Base-by-base conservation (phyloP, 441 rosid genomes). In the Eutrema salsugineum region DNA sequence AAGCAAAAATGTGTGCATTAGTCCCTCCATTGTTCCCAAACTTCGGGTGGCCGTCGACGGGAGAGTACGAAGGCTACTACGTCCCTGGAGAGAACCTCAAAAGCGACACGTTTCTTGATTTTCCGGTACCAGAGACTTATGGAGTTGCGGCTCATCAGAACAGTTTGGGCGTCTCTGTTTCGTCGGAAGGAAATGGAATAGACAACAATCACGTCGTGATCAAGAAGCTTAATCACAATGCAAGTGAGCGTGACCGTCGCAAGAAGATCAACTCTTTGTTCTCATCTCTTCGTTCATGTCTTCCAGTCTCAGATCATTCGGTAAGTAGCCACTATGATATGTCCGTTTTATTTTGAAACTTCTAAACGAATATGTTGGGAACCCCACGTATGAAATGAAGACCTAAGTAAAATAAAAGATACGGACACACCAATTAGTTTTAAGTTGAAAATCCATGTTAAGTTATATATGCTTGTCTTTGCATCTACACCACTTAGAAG, bases 211-310 rank as follows among this genome's bases (percentile, higher is more conserved):
- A 56, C 6, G 56, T 42, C 0, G 11, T 75, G 66, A 70, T 33
- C 17, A 85, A 84, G 86, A 90, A 90, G 81, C 84, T 90, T 20
- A 83, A 82, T 43, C 96, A 90, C 85, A 90, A 87, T 36, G 89
- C 94, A 1, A 85, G 83, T 2, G 94, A 88, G 49, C 85, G 91
- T 8, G 80, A 81, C 49, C 88, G 93, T 7, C 81, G 93, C 30
- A 86, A 77, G 85, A 89, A 82, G 75, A 77, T 89, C 20, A 91
- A 87, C 57, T 20, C 38, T 28, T 53, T 87, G 66, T 89, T 78
- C 55, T 85, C 86, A 4, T 69, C 87, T 11, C 91, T 88, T 11
- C 91, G 91, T 43, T 84, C 91, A 4, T 63, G 87, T 22, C 91
- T 91, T 67, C 97, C 97, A 0, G 42, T 77, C 0, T 32, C 86